phyloP scores from a whole-genome alignment of 2,329 filamentous ascomycete genomes.

The Monilinia aucupariae region DNA sequence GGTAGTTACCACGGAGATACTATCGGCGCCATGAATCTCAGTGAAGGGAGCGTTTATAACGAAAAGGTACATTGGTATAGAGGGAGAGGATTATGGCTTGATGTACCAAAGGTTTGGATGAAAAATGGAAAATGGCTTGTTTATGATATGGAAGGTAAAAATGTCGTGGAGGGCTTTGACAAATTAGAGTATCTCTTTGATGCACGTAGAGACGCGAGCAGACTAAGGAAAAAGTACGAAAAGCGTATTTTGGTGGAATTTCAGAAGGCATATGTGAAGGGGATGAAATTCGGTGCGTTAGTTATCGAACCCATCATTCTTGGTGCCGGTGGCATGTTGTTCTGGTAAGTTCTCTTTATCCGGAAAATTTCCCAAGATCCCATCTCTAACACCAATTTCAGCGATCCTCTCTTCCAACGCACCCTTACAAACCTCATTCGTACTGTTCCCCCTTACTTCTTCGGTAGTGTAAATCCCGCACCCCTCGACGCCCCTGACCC shows the following conservation, averaged over 20 bases:
- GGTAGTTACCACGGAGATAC: constrained; percentile 85
- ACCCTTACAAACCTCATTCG: constrained; percentile 64
- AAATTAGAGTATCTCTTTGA: constrained; percentile 57
- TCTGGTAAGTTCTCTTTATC: constrained; percentile 52
- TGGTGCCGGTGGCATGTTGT: constrained; percentile 77
- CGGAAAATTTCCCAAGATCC: not conserved
- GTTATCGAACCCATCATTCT: constrained; percentile 77
- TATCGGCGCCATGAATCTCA: constrained; percentile 81
- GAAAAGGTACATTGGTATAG: constrained; percentile 83
- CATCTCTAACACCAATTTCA: constrained; percentile 31
- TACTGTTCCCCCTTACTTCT: constrained; percentile 38
- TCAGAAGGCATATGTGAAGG: constrained; percentile 46
- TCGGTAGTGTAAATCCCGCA: constrained; percentile 1
- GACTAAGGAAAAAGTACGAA: constrained; percentile 49
- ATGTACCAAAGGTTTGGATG: constrained; percentile 68
- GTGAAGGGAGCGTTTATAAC: constrained; percentile 72
- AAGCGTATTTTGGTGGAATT: constrained; percentile 53
- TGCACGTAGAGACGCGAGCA: constrained; percentile 44
- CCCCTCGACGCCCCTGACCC: constrained; percentile 18
- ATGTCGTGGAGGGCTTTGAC: constrained; percentile 25
- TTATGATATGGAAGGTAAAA: constrained; percentile 18
- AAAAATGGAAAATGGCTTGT: constrained; percentile 61
- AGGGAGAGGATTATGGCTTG: constrained; percentile 74
- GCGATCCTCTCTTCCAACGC: constrained; percentile 76
- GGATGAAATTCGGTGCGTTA: constrained; percentile 66